A percentile compares a stretch with the other conserved stretches of the same genome.
These are phyloP conservation scores for Saturnispora sanitii DNA, from an alignment of 805 yeast genomes.

Conservation along the genomic window DNA sequence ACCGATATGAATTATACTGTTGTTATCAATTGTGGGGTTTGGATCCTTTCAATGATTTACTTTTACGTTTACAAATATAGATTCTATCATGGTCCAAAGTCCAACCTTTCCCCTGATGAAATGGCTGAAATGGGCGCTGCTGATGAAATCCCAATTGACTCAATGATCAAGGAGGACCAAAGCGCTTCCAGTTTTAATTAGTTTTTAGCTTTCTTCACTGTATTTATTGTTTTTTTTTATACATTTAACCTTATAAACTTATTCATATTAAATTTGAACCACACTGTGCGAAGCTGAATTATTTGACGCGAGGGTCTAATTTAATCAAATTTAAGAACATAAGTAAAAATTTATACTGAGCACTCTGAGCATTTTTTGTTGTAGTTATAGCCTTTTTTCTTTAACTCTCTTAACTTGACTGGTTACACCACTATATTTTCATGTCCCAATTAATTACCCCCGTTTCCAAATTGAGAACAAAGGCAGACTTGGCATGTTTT, in stretches of 20 bases:
- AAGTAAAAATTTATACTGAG: too few relatives aligned
- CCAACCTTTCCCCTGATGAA: constrained; percentile 19
- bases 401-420: neutral
- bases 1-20: constrained; percentile 60
- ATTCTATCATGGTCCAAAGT: constrained; percentile 22
- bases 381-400: too few relatives aligned
- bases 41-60: constrained; percentile 20
- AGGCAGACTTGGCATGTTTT: constrained; percentile 58
- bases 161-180: neutral
- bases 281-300: too few relatives aligned
- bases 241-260: too few relatives aligned
- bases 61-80: constrained; percentile 19
- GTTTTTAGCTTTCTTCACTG: too few relatives aligned
- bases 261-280: too few relatives aligned
- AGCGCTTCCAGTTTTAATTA: neutral
- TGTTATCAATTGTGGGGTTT: constrained; percentile 46
- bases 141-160: constrained; percentile 9
- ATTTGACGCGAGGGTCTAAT: too few relatives aligned
- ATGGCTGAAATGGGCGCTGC: constrained; percentile 11
- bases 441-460: constrained; percentile 13
- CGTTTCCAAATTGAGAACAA: constrained; percentile 17
- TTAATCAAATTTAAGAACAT: too few relatives aligned
- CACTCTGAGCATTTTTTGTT: neutral
- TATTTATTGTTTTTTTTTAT: too few relatives aligned
- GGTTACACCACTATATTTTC: neutral